Percentiles rank a stretch among this genome's conserved stretches.
Evolutionary conservation across 2,329 filamentous ascomycete species (phyloP).

Genomic region (Penicillium decumbens): DNA sequence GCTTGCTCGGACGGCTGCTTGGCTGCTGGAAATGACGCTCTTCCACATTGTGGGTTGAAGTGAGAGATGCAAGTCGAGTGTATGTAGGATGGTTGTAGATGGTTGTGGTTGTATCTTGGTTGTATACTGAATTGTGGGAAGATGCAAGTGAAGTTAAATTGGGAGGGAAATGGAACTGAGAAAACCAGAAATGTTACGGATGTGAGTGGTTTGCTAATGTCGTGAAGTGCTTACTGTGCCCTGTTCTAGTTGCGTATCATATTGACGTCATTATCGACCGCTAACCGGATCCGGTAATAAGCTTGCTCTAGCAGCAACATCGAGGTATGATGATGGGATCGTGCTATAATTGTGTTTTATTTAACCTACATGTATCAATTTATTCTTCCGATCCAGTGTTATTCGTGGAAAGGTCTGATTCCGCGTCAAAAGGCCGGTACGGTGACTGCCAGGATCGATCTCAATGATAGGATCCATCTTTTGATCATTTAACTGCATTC

Average conservation of each 20-base stretch:
- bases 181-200: background rate
- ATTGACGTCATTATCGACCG: conserved; percentile 22
- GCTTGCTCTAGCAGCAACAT: conserved; percentile 3
- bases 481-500: conserved; percentile 1
- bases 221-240: background rate
- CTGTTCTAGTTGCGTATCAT: conserved; percentile 15
- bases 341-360: background rate
- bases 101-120: background rate
- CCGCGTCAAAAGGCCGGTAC: conserved; percentile 11
- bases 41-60: conserved; percentile 17
- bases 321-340: background rate
- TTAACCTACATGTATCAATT: background rate
- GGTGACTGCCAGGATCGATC: conserved; percentile 1
- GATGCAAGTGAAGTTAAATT: background rate
- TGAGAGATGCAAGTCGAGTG: background rate
- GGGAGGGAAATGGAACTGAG: background rate
- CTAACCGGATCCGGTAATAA: conserved; percentile 17
- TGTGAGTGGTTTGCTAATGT: background rate
- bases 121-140: background rate
- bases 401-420: background rate
- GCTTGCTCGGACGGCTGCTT: conserved; percentile 8
- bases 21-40: conserved; percentile 15
- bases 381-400: background rate
- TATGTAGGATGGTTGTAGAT: background rate
- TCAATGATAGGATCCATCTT: conserved; percentile 6